phyloP scores from a whole-genome alignment of 2,329 filamentous ascomycete genomes.

The Pezicula rhizophila region DNA sequence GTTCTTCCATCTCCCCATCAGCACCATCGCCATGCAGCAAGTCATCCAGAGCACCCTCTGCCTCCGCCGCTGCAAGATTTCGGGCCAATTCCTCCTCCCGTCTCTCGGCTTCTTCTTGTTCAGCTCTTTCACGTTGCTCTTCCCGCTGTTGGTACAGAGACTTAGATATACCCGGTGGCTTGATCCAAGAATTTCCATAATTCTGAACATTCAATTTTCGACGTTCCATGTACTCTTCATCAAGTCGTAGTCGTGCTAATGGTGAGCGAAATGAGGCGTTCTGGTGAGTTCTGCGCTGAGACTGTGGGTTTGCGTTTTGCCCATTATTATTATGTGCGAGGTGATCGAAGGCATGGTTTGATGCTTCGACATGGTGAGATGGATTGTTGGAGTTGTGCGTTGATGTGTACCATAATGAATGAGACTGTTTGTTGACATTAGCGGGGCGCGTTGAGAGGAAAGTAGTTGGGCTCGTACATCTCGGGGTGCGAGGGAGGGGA shows the following conservation, averaged over 20 bases:
- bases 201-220: constrained; percentile 78
- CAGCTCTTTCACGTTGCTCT: constrained; percentile 81
- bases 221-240: constrained; percentile 70
- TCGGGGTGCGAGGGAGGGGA: constrained; percentile 63
- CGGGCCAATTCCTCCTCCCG: constrained; percentile 64
- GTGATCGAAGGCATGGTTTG: constrained; percentile 23
- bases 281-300: constrained; percentile 32
- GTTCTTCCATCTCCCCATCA: constrained; percentile 39
- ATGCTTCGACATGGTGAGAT: constrained; percentile 25
- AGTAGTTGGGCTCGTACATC: constrained; percentile 47
- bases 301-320: constrained; percentile 19
- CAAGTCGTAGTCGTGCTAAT: constrained; percentile 64
- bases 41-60: constrained; percentile 33
- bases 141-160: constrained; percentile 86
- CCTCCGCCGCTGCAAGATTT: constrained; percentile 67
- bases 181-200: constrained; percentile 86
- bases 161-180: constrained; percentile 80
- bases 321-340: constrained; percentile 6
- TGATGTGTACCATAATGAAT: constrained; percentile 68
- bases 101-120: constrained; percentile 70
- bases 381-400: constrained; percentile 42
- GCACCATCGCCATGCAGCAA: constrained; percentile 27
- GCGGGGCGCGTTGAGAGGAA: constrained; percentile 7
- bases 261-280: constrained; percentile 49
- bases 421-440: constrained; percentile 44